Evolutionary conservation across 1,284 basidiomycete genomes (phyloP), one percentile per base, ranked within the genome.

Genomic region (Agaricales sp.): DNA sequence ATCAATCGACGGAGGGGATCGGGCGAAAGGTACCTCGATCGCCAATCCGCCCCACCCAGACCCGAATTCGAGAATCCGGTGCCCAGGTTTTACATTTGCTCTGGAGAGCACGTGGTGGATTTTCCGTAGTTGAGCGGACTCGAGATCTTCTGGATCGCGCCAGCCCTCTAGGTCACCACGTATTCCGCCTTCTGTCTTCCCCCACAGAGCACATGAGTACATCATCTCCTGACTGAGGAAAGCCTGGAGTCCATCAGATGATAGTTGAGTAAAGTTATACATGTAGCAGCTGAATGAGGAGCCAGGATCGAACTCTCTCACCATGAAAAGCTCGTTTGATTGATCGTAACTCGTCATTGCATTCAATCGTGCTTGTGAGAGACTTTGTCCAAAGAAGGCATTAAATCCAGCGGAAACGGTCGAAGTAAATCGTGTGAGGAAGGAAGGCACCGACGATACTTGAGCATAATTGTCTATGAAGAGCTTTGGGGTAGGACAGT

Each of bases 221-320:
- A 91, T 93, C 92, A 95, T 94, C 64, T 94, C 91, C 48, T 74
- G 70, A 56, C 82, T 86, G 19, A 94, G 69, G 70, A 94, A 93
- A 8, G 87, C 81, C 75, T 86, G 52, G 24, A 45, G 46, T 63
- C 63, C 23, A 49, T 54, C 41, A 53, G 53, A 37, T 20, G 35
- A 46, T 16, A 46, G 47, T 47, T 39, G 45, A 43, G 41, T 20
- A 52, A 30, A 14, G 6, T 30, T 30, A n/a, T 30, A 6, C 6
- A 30, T 6, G 26, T 30, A 6, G 6, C 26, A 6, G 6, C 26
- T 14, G 6, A 30, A 35, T 41, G 21, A 48, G 46, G 46, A 47
- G 24, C 46, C 30, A 49, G 41, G 46, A 45, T 53, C 35, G 46
- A 41, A 13, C 48, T 41, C 43, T 53, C 61, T 48, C 56, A 78